Conservation (phyloP, 768 basidiomycete species). For the Panaeolus cyanescens region DNA sequence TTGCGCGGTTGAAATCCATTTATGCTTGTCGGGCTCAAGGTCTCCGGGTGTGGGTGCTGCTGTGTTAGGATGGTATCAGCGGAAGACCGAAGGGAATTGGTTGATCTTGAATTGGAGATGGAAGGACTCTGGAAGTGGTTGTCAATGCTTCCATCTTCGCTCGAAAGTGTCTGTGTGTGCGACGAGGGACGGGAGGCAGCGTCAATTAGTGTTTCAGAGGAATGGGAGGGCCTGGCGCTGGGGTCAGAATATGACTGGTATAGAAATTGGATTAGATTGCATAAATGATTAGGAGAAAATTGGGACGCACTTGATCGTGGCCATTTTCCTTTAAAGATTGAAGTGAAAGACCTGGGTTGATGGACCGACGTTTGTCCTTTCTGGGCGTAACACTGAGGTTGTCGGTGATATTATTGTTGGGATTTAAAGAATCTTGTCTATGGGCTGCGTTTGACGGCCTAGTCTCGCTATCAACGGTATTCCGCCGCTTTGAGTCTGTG, state of each 20-base stretch:
- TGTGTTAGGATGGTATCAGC: not conserved
- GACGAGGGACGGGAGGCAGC: constrained; percentile 28
- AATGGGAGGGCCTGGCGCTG: constrained; percentile 12
- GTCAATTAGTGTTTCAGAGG: constrained; percentile 1
- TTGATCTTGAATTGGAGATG: not conserved
- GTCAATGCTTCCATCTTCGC: not conserved
- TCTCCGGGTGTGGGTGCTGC: constrained; percentile 7
- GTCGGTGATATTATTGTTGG: constrained; percentile 18
- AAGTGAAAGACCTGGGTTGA: constrained; percentile 45
- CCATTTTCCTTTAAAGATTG: constrained; percentile 29
- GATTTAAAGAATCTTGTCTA: constrained; percentile 26
- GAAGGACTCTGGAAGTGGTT: not conserved
- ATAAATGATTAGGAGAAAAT: constrained; percentile 19
- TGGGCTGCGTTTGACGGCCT: constrained; percentile 42
- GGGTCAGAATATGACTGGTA: constrained; percentile 3
- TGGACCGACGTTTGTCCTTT: constrained; percentile 48
- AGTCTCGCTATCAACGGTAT: constrained; percentile 48
- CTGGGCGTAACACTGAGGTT: constrained; percentile 39
- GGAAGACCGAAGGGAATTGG: not conserved
- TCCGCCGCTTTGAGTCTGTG: constrained; percentile 29
- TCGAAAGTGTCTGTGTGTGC: too few relatives aligned
- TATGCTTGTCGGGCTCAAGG: constrained; percentile 26
- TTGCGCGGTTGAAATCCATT: constrained; percentile 23
- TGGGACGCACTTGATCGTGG: not conserved
- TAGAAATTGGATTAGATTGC: constrained; percentile 13